phyloP scores from a whole-genome alignment of 805 yeast species.

The Wickerhamiella nectarea region DNA sequence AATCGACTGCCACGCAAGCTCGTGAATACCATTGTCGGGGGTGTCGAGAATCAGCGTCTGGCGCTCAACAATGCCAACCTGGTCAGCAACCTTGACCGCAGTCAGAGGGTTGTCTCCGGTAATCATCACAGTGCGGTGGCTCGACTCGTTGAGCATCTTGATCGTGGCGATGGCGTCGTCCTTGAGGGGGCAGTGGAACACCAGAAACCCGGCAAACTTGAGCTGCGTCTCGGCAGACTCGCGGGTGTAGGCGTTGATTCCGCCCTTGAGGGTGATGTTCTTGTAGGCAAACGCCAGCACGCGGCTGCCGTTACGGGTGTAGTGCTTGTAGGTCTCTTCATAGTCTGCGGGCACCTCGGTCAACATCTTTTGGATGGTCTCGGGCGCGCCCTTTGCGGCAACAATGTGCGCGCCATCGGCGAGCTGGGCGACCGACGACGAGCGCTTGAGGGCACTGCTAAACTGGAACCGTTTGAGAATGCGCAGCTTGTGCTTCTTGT shows the following conservation, averaged over 20 bases:
- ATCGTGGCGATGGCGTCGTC: conserved; percentile 83
- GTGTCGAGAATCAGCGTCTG: conserved; percentile 77
- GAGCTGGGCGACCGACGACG: conserved; percentile 64
- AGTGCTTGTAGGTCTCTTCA: conserved; percentile 74
- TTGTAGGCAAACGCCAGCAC: conserved; percentile 92
- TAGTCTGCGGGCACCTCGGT: conserved; percentile 57
- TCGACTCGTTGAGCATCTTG: conserved; percentile 83
- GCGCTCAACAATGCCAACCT: conserved; percentile 74
- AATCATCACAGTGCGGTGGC: conserved; percentile 93
- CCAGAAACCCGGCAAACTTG: conserved; percentile 79
- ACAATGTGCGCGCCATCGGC: conserved; percentile 47
- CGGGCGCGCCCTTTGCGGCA: conserved; percentile 97
- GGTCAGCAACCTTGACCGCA: conserved; percentile 94
- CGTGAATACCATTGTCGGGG: conserved; percentile 53
- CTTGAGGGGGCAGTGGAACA: conserved; percentile 95
- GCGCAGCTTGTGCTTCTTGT: conserved; percentile 37
- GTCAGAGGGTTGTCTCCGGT: conserved; percentile 98
- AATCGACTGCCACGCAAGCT: conserved; percentile 73
- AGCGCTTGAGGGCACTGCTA: conserved; percentile 88
- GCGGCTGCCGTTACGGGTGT: conserved; percentile 91
- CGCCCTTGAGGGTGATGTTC: conserved; percentile 31
- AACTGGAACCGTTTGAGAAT: conserved; percentile 92
- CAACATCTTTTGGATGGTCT: conserved; percentile 74
- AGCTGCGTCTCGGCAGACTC: conserved; percentile 63
- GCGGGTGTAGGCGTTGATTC: conserved; percentile 45